Evolutionary conservation across 371 early-diverging fungal species (phyloP), one percentile per base, ranked within the genome.

Genomic region (Circinella umbellata): DNA sequence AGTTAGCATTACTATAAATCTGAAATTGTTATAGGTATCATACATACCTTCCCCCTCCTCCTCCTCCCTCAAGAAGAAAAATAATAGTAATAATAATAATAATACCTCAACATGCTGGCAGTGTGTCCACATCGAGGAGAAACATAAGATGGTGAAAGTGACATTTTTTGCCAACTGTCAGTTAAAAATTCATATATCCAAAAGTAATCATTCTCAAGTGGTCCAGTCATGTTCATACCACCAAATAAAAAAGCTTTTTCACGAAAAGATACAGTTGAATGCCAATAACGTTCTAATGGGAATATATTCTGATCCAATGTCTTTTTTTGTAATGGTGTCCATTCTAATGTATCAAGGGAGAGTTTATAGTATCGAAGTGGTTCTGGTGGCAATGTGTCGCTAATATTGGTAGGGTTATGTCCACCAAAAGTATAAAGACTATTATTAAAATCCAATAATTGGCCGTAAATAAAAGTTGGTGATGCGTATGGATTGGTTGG

Each of bases 281-380:
- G 80, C 71, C 73, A 79, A 66, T 70, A 79, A 9, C 80, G 70
- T 55, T 79, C 80, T 0, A 70, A 36, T 13, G 80, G 80, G 27
- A 2, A 27, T 57, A 7, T 34, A 18, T 27, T 34, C 5, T 49
- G 35, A 36, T 47, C n/a, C 14, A 17, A 27, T 27, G 27, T 49
- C 7, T 67, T 47, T 47, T 72, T 73, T 62, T 79, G 77, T 13
- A 79, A 63, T 17, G 77, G 77, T 2, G 73, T 69, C 80, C 80
- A 79, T 55, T 46, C 51, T 6, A 54, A 46, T 10, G 34, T 20
- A n/a, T 53, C 55, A 14, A 77, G 62, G 18, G 59, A 46, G 13
- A 74, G 68, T 47, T 46, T 27, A 55, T 79, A 79, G 38, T 79
- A 79, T 0, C 80, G 68, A 15, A 79, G 48, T 11, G 68, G 42